Evolutionary conservation across 257 asterid species (phyloP).

Genomic region (Rhazya stricta): DNA sequence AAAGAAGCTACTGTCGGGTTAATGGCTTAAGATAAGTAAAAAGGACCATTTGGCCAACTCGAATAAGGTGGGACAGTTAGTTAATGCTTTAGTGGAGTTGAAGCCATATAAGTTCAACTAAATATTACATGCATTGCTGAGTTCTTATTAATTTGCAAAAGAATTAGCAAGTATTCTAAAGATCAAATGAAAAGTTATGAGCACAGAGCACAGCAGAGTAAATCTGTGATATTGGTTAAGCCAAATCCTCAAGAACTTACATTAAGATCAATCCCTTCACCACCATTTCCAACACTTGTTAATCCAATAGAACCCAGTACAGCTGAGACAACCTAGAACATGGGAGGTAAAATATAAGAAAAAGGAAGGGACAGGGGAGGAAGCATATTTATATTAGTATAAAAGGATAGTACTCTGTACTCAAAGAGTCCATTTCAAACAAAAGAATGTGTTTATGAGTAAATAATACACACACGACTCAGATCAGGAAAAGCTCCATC

Average conservation of each 20-base stretch:
- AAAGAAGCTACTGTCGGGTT: background rate
- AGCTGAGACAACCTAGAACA: conserved; percentile 59
- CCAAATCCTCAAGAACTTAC: conserved; percentile 33
- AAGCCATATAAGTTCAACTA: background rate
- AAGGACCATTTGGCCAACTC: background rate
- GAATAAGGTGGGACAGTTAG: background rate
- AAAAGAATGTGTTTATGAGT: conserved; percentile 5
- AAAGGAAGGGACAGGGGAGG: background rate
- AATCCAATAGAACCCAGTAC: conserved; percentile 58
- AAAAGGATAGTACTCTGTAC: background rate
- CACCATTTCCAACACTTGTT: conserved; percentile 51
- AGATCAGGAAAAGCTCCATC: conserved; percentile 77
- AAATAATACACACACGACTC: conserved; percentile 53
- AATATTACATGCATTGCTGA: background rate
- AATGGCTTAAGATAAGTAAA: background rate
- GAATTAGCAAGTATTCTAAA: background rate
- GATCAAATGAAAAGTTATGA: background rate
- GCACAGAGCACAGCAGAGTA: background rate
- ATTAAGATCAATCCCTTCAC: conserved; percentile 71
- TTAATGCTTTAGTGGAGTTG: background rate
- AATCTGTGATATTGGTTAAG: background rate
- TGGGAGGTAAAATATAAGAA: conserved; percentile 13
- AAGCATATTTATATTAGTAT: background rate
- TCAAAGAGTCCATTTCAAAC: background rate
- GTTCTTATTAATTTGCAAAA: too few relatives aligned